A percentile compares a stretch with the other conserved stretches of the same genome.
These are phyloP conservation scores for Amyloporia xantha DNA, from an alignment of 768 basidiomycete species.

Conservation along the genomic window DNA sequence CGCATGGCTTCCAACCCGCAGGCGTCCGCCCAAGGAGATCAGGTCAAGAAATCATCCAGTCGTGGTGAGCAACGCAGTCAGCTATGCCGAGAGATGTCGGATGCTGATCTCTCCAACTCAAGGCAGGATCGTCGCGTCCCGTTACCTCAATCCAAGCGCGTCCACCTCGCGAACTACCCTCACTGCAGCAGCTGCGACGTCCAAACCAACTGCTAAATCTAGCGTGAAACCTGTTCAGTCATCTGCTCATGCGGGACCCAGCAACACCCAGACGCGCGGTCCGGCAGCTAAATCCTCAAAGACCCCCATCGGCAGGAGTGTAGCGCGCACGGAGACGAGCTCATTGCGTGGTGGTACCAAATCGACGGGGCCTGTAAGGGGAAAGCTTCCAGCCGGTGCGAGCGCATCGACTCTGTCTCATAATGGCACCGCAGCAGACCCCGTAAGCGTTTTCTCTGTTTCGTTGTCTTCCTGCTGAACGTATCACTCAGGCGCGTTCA, in stretches of 20 bases:
- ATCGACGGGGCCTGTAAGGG: not conserved
- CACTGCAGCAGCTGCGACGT: not conserved
- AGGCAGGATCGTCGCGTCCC: conserved; percentile 1
- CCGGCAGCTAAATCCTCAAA: not conserved
- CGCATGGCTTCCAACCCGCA: conserved; percentile 1
- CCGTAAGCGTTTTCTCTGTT: not conserved
- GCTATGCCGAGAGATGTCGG: not conserved
- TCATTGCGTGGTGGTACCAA: not conserved
- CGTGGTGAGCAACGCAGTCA: not conserved
- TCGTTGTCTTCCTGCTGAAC: not conserved
- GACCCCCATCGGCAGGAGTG: not conserved
- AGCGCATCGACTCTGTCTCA: not conserved
- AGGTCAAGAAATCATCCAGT: not conserved
- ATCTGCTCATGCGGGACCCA: not conserved
- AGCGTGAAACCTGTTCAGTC: too few species aligned
- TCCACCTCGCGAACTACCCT: not conserved
- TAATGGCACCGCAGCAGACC: not conserved
- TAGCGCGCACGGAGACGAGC: not conserved
- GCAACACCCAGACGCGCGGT: too few species aligned
- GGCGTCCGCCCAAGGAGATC: not conserved
- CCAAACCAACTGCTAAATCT: too few species aligned
- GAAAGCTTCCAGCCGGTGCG: not conserved
- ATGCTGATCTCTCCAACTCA: not conserved
- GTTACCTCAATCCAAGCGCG: conserved; percentile 5
- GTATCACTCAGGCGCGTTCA: not conserved